phyloP scores from a whole-genome alignment of 179 eudicot genomes.

The Vitellaria paradoxa region DNA sequence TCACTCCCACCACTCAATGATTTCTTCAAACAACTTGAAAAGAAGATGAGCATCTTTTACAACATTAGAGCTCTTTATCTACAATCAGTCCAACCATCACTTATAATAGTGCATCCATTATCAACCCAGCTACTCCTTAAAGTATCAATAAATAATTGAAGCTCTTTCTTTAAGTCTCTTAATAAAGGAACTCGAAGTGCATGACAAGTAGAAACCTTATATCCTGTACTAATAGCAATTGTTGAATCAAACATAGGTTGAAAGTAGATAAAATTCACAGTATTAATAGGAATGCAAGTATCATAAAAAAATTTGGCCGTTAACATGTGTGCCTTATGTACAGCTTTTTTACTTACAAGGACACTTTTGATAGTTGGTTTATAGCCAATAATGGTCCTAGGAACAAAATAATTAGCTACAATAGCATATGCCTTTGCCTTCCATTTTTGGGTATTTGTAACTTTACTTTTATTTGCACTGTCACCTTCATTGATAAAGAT shows the following conservation, averaged over 20 bases:
- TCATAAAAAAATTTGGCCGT: too few species aligned
- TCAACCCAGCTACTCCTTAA: too few species aligned
- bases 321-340: too few species aligned
- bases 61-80: neutral
- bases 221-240: neutral
- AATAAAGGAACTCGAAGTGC: too few species aligned
- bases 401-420: too few species aligned
- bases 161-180: too few species aligned
- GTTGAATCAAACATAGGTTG: neutral
- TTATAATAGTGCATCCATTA: conserved; percentile 2
- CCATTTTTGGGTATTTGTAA: neutral
- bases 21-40: conserved; percentile 1
- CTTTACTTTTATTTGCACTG: neutral
- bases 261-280: conserved; percentile 3
- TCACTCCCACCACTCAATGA: conserved; percentile 6
- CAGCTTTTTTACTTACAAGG: neutral
- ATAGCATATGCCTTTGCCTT: neutral
- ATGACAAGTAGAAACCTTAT: too few species aligned
- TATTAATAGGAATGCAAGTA: conserved; percentile 11
- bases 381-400: neutral
- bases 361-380: neutral
- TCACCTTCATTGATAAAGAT: too few species aligned
- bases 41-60: neutral
- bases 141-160: too few species aligned
- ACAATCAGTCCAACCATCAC: conserved; percentile 12